Conservation (phyloP, 129 eudicot genomes). For the Calendula officinalis region DNA sequence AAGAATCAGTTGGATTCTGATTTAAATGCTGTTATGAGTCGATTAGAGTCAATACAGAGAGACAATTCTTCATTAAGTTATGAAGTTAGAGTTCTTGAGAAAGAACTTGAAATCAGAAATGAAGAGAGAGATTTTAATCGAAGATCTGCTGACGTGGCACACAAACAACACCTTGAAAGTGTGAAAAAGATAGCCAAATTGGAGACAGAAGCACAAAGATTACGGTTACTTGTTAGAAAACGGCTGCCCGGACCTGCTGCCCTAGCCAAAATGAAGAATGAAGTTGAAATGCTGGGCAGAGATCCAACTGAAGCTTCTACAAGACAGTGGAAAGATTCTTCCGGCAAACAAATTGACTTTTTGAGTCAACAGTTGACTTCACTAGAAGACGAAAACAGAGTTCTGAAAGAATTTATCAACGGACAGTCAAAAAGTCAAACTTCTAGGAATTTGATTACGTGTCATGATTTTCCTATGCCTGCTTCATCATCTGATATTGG, state of each 20-base stretch:
- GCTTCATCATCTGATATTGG: conserved; percentile 66
- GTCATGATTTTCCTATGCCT: conserved; percentile 34
- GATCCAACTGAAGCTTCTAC: conserved; percentile 44
- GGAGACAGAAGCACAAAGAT: conserved; percentile 80
- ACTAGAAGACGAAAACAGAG: conserved; percentile 74
- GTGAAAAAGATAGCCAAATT: conserved; percentile 70
- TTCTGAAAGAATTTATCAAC: conserved; percentile 55
- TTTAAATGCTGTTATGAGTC: conserved; percentile 42
- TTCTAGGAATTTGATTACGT: conserved; percentile 6
- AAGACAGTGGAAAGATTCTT: conserved; percentile 51
- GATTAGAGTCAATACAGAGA: conserved; percentile 62
- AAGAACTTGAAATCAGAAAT: conserved; percentile 88
- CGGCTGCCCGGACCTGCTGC: conserved; percentile 94
- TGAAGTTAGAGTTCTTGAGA: conserved; percentile 75
- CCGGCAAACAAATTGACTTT: conserved; percentile 46
- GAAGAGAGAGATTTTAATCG: conserved; percentile 82
- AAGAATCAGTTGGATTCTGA: conserved; percentile 56
- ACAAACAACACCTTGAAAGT: conserved; percentile 70
- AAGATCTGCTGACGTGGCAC: conserved; percentile 68
- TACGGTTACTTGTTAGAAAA: conserved; percentile 74
- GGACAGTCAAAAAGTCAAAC: conserved; percentile 33
- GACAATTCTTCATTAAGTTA: conserved; percentile 72
- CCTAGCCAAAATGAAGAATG: conserved; percentile 75
- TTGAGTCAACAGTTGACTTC: conserved; percentile 50
- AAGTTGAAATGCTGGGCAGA: conserved; percentile 69